These are phyloP conservation scores for Pittosporum tobira DNA, from an alignment of 129 eudicot species.

Conservation along the genomic window DNA sequence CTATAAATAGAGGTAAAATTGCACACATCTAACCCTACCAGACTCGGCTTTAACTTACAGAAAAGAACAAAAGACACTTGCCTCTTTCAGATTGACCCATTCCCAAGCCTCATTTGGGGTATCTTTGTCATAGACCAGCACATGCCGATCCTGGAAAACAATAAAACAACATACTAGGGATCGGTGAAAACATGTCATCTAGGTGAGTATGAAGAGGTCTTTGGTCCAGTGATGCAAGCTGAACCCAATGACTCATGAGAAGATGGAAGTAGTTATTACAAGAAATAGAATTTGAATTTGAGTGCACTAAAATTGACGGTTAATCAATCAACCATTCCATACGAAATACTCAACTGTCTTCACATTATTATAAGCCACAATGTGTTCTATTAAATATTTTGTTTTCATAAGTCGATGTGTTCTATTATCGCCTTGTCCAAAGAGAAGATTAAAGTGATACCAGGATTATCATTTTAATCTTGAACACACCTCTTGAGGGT, in stretches of 20 bases:
- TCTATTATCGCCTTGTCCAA: background rate
- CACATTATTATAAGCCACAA: too few relatives aligned
- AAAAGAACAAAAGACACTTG: constrained; percentile 12
- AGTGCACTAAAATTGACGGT: too few relatives aligned
- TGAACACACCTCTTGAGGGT: constrained; percentile 42
- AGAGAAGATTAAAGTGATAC: background rate
- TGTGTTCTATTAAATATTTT: too few relatives aligned
- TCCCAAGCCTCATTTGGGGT: constrained; percentile 68
- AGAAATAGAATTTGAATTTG: too few relatives aligned
- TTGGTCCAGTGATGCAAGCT: background rate
- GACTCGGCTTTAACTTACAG: background rate
- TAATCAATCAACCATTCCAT: too few relatives aligned
- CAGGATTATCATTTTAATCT: background rate
- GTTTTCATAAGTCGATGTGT: background rate
- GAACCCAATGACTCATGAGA: background rate
- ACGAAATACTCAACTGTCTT: background rate
- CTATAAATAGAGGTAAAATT: too few relatives aligned
- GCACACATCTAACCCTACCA: too few relatives aligned
- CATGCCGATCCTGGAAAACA: constrained; percentile 53
- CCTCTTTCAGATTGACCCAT: constrained; percentile 92
- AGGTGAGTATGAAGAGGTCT: background rate
- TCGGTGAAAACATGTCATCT: too few relatives aligned
- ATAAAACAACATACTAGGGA: background rate
- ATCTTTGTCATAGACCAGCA: constrained; percentile 63
- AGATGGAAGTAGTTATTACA: background rate